phyloP scores from a whole-genome alignment of 306 rosid genomes.

The Corylus avellana region DNA sequence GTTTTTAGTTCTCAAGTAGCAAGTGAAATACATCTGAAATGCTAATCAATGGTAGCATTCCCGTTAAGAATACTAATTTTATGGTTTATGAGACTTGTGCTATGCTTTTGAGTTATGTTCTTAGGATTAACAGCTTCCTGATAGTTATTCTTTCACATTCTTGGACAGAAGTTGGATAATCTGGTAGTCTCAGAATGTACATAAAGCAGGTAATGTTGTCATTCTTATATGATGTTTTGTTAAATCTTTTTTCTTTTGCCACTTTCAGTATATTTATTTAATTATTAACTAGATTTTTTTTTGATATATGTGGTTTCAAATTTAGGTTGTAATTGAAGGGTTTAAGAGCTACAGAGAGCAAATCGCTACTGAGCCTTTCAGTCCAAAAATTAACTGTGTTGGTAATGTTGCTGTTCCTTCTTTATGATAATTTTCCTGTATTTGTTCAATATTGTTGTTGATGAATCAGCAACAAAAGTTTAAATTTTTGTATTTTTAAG shows the following conservation, averaged over 20 bases:
- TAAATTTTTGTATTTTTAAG: not conserved
- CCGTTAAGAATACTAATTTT: not conserved
- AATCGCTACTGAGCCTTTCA: slow-evolving; percentile 91
- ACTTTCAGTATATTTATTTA: not conserved
- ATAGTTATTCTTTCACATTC: slow-evolving; percentile 16
- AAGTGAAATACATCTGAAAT: not conserved
- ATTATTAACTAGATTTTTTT: not conserved
- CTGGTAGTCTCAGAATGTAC: slow-evolving; percentile 62
- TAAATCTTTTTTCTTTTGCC: not conserved
- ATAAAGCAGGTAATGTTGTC: slow-evolving; percentile 76
- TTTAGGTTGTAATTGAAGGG: slow-evolving; percentile 85
- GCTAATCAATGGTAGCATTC: not conserved
- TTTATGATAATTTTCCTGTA: slow-evolving; percentile 22
- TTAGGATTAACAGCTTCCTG: slow-evolving; percentile 19
- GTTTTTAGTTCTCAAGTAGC: not conserved
- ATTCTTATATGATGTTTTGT: not conserved
- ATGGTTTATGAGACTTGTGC: not conserved
- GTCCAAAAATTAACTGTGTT: slow-evolving; percentile 96
- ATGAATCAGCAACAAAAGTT: not conserved
- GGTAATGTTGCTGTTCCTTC: slow-evolving; percentile 52
- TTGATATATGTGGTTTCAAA: slow-evolving; percentile 8
- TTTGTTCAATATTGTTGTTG: slow-evolving; percentile 11
- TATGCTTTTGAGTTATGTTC: not conserved
- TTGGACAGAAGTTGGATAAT: slow-evolving; percentile 39
- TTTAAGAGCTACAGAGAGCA: slow-evolving; percentile 96